phyloP scores from a whole-genome alignment of 352 stramenopile species.

The Pilasporangium apinafurcum region DNA sequence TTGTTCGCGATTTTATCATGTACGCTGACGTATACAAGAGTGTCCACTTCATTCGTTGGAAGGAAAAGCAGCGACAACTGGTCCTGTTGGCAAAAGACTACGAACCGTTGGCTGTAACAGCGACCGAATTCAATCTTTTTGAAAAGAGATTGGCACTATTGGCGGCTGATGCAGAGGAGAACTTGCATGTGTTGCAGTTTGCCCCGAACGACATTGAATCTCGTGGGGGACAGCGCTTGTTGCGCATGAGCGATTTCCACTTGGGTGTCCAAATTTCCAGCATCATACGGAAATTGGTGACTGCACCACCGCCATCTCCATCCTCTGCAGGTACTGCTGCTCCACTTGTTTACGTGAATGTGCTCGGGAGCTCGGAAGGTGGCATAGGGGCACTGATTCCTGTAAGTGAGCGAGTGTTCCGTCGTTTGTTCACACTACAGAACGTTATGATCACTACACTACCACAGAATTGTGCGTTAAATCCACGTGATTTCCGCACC shows the following conservation, averaged over 20 bases:
- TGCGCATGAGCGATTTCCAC: conserved; percentile 82
- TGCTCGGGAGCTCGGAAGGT: conserved; percentile 79
- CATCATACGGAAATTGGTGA: conserved; percentile 74
- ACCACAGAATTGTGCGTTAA: conserved; percentile 79
- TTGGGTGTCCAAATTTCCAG: conserved; percentile 70
- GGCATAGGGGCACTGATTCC: conserved; percentile 69
- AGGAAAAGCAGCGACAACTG: conserved; percentile 75
- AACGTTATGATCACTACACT: conserved; percentile 88
- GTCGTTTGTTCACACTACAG: conserved; percentile 82
- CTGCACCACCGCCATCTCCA: conserved; percentile 9
- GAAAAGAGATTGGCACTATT: conserved; percentile 70
- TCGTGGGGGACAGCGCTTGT: conserved; percentile 69
- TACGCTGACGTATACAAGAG: conserved; percentile 88
- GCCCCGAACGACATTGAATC: conserved; percentile 81
- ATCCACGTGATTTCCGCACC: conserved; percentile 80
- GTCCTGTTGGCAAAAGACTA: conserved; percentile 83
- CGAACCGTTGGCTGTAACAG: conserved; percentile 67
- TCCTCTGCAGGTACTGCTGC: too few relatives aligned
- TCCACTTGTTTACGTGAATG: conserved; percentile 53
- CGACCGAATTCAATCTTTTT: conserved; percentile 80
- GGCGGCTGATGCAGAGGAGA: conserved; percentile 77
- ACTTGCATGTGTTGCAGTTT: conserved; percentile 85
- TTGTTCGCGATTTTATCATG: conserved; percentile 84
- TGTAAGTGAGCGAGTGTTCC: conserved; percentile 75
- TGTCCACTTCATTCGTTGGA: conserved; percentile 84